Conservation (phyloP, 1,284 basidiomycete genomes). For the Takashimella tepidaria region DNA sequence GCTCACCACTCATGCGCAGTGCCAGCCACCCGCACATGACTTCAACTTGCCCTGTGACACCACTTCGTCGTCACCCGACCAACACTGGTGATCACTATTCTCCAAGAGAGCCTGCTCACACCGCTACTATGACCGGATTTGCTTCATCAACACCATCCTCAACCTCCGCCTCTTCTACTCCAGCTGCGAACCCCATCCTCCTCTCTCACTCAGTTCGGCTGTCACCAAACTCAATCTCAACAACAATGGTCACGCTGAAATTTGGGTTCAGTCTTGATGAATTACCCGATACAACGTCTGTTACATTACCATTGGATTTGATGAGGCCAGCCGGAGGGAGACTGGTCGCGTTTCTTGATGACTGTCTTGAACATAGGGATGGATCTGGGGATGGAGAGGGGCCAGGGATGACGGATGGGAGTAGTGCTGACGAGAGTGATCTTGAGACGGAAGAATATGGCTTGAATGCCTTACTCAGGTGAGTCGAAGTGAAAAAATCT, state of each 20-base stretch:
- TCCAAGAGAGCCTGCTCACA: too few species aligned
- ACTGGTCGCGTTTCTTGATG: slow-evolving; percentile 20
- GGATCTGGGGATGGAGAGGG: slow-evolving; percentile 7
- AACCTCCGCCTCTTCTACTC: not conserved
- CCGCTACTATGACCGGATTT: too few species aligned
- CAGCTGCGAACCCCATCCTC: slow-evolving; percentile 8
- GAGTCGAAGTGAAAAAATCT: slow-evolving; percentile 5
- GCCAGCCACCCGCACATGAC: not conserved
- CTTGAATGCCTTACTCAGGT: slow-evolving; percentile 19
- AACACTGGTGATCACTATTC: too few species aligned
- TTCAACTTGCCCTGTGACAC: not conserved
- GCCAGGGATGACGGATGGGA: slow-evolving; percentile 30
- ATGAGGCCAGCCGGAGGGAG: slow-evolving; percentile 18
- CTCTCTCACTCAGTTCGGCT: slow-evolving; percentile 3
- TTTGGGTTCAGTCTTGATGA: slow-evolving; percentile 27
- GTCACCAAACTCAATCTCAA: not conserved
- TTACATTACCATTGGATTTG: slow-evolving; percentile 25
- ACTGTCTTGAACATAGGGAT: slow-evolving; percentile 2
- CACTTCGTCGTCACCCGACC: not conserved
- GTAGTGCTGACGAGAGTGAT: slow-evolving; percentile 28
- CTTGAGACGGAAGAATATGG: slow-evolving; percentile 24
- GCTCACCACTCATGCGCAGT: not conserved
- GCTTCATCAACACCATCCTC: not conserved
- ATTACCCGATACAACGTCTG: slow-evolving; percentile 20
- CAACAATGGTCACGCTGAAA: slow-evolving; percentile 21